Conservation (phyloP, 768 basidiomycete species). For the Mrakia gelida region DNA sequence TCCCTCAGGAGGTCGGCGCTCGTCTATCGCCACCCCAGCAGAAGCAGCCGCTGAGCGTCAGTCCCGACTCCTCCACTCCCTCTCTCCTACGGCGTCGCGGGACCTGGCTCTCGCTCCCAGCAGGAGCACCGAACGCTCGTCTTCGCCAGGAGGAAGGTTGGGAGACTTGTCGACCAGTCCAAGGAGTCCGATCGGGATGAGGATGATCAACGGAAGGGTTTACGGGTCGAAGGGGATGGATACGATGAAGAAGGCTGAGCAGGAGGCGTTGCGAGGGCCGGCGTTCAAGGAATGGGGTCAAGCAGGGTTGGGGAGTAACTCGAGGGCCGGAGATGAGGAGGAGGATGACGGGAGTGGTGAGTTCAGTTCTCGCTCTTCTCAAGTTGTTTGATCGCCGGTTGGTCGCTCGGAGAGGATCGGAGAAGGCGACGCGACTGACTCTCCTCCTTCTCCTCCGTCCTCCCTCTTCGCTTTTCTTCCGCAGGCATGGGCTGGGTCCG, state of each 20-base stretch:
- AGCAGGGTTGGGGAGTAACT: constrained; percentile 20
- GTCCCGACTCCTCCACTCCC: constrained; percentile 19
- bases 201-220: constrained; percentile 28
- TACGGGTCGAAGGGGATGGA: constrained; percentile 26
- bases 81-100: not conserved
- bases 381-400: too few relatives aligned
- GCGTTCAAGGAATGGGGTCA: constrained; percentile 28
- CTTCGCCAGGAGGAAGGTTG: not conserved
- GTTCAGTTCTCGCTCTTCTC: not conserved
- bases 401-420: too few relatives aligned
- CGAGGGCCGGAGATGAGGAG: not conserved
- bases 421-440: not conserved
- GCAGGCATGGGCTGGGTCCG: constrained; percentile 28
- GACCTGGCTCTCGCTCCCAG: not conserved
- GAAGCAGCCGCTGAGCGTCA: constrained; percentile 4
- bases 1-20: not conserved
- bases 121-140: not conserved
- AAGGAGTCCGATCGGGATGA: constrained; percentile 15
- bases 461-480: too few relatives aligned
- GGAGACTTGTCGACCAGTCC: constrained; percentile 21
- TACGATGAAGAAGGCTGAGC: constrained; percentile 25
- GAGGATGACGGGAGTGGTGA: constrained; percentile 30
- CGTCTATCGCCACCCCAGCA: not conserved
- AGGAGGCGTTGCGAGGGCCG: constrained; percentile 17
- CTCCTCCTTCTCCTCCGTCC: not conserved